phyloP scores from a whole-genome alignment of 2,329 filamentous ascomycete genomes.

The Neofusicoccum umdonicola region DNA sequence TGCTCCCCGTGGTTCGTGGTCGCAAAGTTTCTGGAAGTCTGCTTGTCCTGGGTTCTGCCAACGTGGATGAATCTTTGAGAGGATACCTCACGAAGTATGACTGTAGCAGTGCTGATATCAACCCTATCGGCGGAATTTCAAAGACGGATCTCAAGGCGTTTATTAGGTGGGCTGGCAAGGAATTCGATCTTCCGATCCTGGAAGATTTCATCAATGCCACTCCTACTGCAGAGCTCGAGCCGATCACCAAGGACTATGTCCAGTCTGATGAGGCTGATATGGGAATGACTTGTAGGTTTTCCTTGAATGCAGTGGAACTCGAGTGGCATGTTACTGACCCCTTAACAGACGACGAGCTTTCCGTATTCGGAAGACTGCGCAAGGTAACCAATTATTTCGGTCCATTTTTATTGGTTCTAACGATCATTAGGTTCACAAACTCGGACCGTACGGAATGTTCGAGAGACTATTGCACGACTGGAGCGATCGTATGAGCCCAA shows the following conservation, averaged over 20 bases:
- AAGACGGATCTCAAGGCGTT: conserved; percentile 72
- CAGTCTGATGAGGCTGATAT: conserved; percentile 58
- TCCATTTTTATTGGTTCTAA: conserved; percentile 19
- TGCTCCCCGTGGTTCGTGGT: conserved; percentile 59
- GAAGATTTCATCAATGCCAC: conserved; percentile 58
- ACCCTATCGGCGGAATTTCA: conserved; percentile 60
- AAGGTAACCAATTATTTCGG: conserved; percentile 37
- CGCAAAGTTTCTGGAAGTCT: conserved; percentile 57
- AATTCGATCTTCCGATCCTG: conserved; percentile 64
- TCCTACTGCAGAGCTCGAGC: conserved; percentile 55
- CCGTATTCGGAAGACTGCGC: conserved; percentile 52
- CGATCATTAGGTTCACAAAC: conserved; percentile 36
- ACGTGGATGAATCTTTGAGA: conserved; percentile 56
- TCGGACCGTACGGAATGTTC: conserved; percentile 56
- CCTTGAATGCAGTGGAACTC: too few relatives aligned
- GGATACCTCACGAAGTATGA: conserved; percentile 72
- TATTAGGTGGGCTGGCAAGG: conserved; percentile 55
- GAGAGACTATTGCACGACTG: conserved; percentile 53
- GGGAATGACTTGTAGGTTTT: conserved; percentile 34
- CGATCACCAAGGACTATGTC: conserved; percentile 62
- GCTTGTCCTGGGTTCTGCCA: conserved; percentile 66
- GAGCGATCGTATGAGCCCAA: conserved; percentile 39
- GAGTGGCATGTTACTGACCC: neutral
- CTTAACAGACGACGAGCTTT: conserved; percentile 48
- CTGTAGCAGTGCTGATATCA: conserved; percentile 49